Evolutionary conservation across 768 basidiomycete genomes (phyloP).

Genomic region (Termitomyces sp.): DNA sequence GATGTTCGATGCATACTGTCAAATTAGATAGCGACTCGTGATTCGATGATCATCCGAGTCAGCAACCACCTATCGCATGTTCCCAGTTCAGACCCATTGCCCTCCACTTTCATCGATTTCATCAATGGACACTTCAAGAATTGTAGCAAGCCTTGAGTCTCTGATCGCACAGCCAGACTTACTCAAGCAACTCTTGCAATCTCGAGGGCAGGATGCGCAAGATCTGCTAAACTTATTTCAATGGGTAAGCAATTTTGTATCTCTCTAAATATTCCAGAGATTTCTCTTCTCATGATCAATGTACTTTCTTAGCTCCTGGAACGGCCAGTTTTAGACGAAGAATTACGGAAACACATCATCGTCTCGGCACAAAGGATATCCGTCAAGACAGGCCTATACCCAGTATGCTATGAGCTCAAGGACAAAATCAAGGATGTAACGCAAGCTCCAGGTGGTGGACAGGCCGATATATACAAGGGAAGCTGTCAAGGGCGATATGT

Average conservation of each 20-base stretch:
- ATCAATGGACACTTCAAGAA: background rate
- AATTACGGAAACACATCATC: background rate
- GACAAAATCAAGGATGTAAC: too few species aligned
- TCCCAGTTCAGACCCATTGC: too few species aligned
- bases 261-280: background rate
- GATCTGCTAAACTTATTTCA: background rate
- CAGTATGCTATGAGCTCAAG: too few species aligned
- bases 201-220: background rate
- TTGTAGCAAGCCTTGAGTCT: background rate
- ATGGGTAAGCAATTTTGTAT: background rate
- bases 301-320: background rate
- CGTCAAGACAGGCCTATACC: too few species aligned
- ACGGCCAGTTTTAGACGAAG: background rate
- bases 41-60: too few species aligned
- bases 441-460: background rate
- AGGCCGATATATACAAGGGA: constrained; percentile 5
- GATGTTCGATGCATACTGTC: too few species aligned
- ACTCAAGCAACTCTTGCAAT: background rate
- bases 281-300: background rate
- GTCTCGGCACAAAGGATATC: too few species aligned
- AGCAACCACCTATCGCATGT: too few species aligned
- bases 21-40: too few species aligned
- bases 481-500: background rate
- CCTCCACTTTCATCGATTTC: too few species aligned
- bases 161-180: background rate